A percentile compares a stretch with the other conserved stretches of the same genome.
Evolutionary conservation across 2,329 filamentous ascomycete species (phyloP).

Genomic region (Fusarium luffae): DNA sequence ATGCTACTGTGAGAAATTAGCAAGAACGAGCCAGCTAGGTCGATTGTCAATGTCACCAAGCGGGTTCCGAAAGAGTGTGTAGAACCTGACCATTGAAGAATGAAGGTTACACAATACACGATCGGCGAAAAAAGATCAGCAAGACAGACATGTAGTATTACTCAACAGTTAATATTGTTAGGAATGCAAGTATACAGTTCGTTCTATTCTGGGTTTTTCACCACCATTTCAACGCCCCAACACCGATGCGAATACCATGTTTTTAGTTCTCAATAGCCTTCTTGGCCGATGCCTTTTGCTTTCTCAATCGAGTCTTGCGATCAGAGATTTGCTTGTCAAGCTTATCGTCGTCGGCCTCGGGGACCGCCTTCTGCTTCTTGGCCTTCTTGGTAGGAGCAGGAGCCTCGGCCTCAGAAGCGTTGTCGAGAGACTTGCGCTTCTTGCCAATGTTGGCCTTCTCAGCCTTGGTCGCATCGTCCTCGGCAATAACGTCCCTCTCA

Average conservation of each 20-base stretch:
- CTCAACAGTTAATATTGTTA: slow-evolving; percentile 36
- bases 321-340: slow-evolving; percentile 70
- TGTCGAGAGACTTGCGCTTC: slow-evolving; percentile 66
- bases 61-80: background rate
- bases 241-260: slow-evolving; percentile 48
- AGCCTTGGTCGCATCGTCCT: slow-evolving; percentile 63
- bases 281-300: slow-evolving; percentile 68
- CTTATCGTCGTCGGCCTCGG: slow-evolving; percentile 62
- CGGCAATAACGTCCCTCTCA: slow-evolving; percentile 76
- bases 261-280: slow-evolving; percentile 60
- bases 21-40: background rate
- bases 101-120: background rate
- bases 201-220: slow-evolving; percentile 41
- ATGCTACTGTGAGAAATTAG: background rate
- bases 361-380: slow-evolving; percentile 49
- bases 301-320: slow-evolving; percentile 67
- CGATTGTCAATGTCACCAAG: no score
- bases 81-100: background rate
- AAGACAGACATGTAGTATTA: slow-evolving; percentile 37
- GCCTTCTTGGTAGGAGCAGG: slow-evolving; percentile 53
- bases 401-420: slow-evolving; percentile 59
- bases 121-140: background rate
- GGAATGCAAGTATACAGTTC: slow-evolving; percentile 37
- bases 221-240: slow-evolving; percentile 49
- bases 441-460: slow-evolving; percentile 72